A percentile compares a stretch with the other conserved stretches of the same genome.
These are phyloP conservation scores for Dipteronia sinensis DNA, from an alignment of 345 rosid genomes.

Conservation along the genomic window DNA sequence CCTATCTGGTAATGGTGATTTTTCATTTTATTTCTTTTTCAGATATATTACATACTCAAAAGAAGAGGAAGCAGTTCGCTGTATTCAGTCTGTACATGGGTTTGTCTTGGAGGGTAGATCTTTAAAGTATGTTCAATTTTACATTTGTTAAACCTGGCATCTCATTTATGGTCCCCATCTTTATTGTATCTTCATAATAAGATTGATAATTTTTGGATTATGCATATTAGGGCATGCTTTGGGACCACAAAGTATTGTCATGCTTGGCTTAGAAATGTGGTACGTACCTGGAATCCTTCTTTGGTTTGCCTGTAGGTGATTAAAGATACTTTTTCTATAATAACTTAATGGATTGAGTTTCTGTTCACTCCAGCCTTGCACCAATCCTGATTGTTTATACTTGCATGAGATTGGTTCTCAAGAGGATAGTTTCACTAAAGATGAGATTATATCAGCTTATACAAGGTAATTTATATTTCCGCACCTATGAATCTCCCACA, in stretches of 20 bases:
- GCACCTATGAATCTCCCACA: background rate
- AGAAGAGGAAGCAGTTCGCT: slow-evolving; percentile 92
- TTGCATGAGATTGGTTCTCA: slow-evolving; percentile 90
- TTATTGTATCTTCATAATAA: background rate
- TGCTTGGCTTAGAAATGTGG: slow-evolving; percentile 96
- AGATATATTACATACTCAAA: slow-evolving; percentile 82
- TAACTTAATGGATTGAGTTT: slow-evolving; percentile 9
- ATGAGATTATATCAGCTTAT: slow-evolving; percentile 80
- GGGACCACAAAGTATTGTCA: slow-evolving; percentile 97
- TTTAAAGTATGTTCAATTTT: slow-evolving; percentile 49
- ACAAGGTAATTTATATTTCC: slow-evolving; percentile 54
- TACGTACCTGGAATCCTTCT: slow-evolving; percentile 31
- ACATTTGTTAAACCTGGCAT: background rate
- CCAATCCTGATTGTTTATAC: slow-evolving; percentile 92
- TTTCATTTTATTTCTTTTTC: background rate
- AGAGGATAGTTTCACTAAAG: slow-evolving; percentile 96
- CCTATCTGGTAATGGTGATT: background rate
- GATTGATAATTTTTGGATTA: slow-evolving; percentile 3
- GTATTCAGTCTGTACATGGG: slow-evolving; percentile 91
- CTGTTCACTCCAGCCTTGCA: slow-evolving; percentile 67
- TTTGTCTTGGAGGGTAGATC: slow-evolving; percentile 83
- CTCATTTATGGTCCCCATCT: background rate
- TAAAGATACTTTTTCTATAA: background rate
- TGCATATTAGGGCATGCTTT: slow-evolving; percentile 77
- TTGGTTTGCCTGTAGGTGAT: background rate